Percentiles rank a stretch among this genome's conserved stretches.
Conservation (phyloP, 2,329 filamentous ascomycete genomes). For the Dryadomyces quercivorus region DNA sequence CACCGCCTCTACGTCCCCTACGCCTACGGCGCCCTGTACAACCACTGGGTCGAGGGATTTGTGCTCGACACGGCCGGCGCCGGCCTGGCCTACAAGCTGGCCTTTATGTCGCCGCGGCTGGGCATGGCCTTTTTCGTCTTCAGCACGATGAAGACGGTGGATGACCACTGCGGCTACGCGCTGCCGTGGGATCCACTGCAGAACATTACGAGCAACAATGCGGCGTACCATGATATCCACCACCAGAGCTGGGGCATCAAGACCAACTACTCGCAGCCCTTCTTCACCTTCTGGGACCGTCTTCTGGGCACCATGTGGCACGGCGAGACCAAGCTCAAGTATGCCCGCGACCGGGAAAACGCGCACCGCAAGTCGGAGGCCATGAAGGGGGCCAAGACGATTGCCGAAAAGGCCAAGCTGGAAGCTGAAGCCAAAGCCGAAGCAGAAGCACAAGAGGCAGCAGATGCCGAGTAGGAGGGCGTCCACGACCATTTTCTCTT, state of each 20-base stretch:
- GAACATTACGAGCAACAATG: conserved; percentile 86
- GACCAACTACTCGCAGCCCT: conserved; percentile 81
- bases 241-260: conserved; percentile 99
- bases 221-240: conserved; percentile 93
- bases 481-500: no score
- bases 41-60: conserved; percentile 90
- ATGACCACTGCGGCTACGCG: conserved; percentile 94
- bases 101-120: conserved; percentile 74
- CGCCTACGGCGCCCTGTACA: conserved; percentile 93
- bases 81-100: conserved; percentile 68
- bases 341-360: conserved; percentile 28
- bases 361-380: conserved; percentile 22
- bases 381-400: background rate
- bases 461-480: conserved; percentile 1
- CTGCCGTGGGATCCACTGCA: conserved; percentile 93
- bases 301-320: conserved; percentile 73
- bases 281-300: conserved; percentile 92
- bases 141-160: conserved; percentile 90
- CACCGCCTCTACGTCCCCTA: conserved; percentile 97
- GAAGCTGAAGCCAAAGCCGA: background rate
- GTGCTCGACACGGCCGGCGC: conserved; percentile 84
- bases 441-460: background rate
- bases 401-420: background rate
- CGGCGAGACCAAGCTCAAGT: conserved; percentile 40
- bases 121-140: conserved; percentile 81